These are phyloP conservation scores for Arthrobotrys sphaeroides DNA, from an alignment of 2,329 filamentous ascomycete species.

Conservation along the genomic window DNA sequence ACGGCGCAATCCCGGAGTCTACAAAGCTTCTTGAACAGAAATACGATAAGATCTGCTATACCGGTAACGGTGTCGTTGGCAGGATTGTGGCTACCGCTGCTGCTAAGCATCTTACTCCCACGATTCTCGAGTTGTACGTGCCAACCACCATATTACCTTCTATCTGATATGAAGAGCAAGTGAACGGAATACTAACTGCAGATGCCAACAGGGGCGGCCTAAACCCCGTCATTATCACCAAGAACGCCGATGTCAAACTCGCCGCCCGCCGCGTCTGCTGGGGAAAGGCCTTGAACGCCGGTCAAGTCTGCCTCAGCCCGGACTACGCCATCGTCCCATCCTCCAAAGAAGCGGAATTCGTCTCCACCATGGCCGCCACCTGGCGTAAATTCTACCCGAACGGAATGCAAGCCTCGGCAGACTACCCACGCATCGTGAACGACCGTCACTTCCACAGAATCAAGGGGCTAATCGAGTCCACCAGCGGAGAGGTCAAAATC, in stretches of 20 bases:
- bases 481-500: constrained; percentile 82
- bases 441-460: constrained; percentile 79
- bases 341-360: constrained; percentile 67
- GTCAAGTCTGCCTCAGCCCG: constrained; percentile 90
- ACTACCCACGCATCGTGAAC: constrained; percentile 84
- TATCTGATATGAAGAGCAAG: not conserved
- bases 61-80: constrained; percentile 79
- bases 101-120: constrained; percentile 85
- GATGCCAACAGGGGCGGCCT: constrained; percentile 70
- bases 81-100: constrained; percentile 90
- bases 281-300: constrained; percentile 86
- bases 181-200: not conserved
- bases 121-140: constrained; percentile 77
- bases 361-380: constrained; percentile 76
- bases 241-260: constrained; percentile 78
- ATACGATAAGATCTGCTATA: constrained; percentile 99
- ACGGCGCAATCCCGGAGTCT: constrained; percentile 82
- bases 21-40: constrained; percentile 84
- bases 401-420: constrained; percentile 78
- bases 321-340: constrained; percentile 89
- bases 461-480: constrained; percentile 89
- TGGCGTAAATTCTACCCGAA: constrained; percentile 83
- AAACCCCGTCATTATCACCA: constrained; percentile 92
- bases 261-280: constrained; percentile 86
- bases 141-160: not conserved